phyloP scores from a whole-genome alignment of 1,284 basidiomycete genomes.

The Trametes versicolor region DNA sequence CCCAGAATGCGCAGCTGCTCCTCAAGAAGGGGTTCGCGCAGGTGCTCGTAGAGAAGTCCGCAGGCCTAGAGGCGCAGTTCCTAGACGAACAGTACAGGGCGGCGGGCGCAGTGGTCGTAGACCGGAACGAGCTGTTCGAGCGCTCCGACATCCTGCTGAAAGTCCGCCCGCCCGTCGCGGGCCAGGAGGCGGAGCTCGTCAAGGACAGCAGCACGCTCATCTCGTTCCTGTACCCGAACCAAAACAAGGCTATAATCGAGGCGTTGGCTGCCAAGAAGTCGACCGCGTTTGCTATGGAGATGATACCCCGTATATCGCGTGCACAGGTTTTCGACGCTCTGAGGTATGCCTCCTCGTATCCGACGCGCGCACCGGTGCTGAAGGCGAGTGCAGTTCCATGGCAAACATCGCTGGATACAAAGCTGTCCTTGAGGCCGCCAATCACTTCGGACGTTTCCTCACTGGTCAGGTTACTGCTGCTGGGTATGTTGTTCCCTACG shows the following conservation, averaged over 20 bases:
- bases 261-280: slow-evolving; percentile 68
- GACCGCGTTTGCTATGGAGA: slow-evolving; percentile 84
- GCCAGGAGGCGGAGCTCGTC: slow-evolving; percentile 66
- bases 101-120: slow-evolving; percentile 81
- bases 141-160: slow-evolving; percentile 83
- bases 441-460: slow-evolving; percentile 87
- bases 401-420: slow-evolving; percentile 90
- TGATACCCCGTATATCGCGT: slow-evolving; percentile 88
- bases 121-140: slow-evolving; percentile 68
- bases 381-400: slow-evolving; percentile 71
- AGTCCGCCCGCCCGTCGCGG: slow-evolving; percentile 76
- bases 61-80: slow-evolving; percentile 80
- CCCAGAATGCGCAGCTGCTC: slow-evolving; percentile 75
- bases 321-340: slow-evolving; percentile 89
- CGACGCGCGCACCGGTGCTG: neutral
- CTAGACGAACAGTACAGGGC: slow-evolving; percentile 79
- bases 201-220: slow-evolving; percentile 81
- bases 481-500: slow-evolving; percentile 59
- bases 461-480: slow-evolving; percentile 91
- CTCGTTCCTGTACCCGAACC: slow-evolving; percentile 85
- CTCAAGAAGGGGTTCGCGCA: slow-evolving; percentile 83
- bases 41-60: slow-evolving; percentile 77
- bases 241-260: slow-evolving; percentile 80
- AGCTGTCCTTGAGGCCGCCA: slow-evolving; percentile 87
- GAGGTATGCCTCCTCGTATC: slow-evolving; percentile 55